Evolutionary conservation across 495 filamentous ascomycete species (phyloP).

Genomic region (Pseudotulostoma volvatum): DNA sequence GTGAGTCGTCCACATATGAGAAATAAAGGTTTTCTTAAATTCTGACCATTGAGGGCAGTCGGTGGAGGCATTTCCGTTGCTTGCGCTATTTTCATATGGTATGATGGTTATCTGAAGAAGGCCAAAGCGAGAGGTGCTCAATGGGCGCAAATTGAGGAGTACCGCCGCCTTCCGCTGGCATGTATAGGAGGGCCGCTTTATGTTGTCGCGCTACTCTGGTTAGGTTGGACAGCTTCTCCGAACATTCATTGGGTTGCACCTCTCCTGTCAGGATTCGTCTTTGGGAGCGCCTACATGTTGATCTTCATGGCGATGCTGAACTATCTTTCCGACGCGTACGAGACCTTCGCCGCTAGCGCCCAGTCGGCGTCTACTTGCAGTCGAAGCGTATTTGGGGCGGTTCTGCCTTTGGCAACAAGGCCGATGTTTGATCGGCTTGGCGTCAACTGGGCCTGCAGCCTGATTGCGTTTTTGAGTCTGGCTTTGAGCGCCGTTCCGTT

Average conservation of each 20-base stretch:
- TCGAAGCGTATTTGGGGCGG: conserved; percentile 24
- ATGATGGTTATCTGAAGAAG: conserved; percentile 19
- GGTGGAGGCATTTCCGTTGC: conserved; percentile 18
- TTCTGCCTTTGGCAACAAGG: conserved; percentile 26
- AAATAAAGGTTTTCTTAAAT: neutral
- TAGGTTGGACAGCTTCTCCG: conserved; percentile 23
- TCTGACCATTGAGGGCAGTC: conserved; percentile 10
- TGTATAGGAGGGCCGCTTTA: conserved; percentile 25
- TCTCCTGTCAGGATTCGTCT: conserved; percentile 21
- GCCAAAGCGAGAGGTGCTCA: conserved; percentile 19
- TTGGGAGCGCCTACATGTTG: conserved; percentile 24
- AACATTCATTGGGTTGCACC: conserved; percentile 26
- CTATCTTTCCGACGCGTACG: conserved; percentile 32
- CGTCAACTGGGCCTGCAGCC: conserved; percentile 25
- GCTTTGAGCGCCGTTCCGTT: conserved; percentile 21
- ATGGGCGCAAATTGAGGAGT: conserved; percentile 25
- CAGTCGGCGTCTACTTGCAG: conserved; percentile 25
- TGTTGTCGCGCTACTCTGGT: conserved; percentile 24
- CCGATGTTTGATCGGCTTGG: conserved; percentile 26
- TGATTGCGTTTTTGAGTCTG: conserved; percentile 26
- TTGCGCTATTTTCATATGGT: conserved; percentile 23
- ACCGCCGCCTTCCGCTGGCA: conserved; percentile 25
- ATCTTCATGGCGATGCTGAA: conserved; percentile 34
- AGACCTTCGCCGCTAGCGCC: conserved; percentile 25
- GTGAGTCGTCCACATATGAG: conserved; percentile 10